A percentile compares a stretch with the other conserved stretches of the same genome.
phyloP scores from a whole-genome alignment of 1,139 yeast genomes.

The Kodamaea ohmeri region DNA sequence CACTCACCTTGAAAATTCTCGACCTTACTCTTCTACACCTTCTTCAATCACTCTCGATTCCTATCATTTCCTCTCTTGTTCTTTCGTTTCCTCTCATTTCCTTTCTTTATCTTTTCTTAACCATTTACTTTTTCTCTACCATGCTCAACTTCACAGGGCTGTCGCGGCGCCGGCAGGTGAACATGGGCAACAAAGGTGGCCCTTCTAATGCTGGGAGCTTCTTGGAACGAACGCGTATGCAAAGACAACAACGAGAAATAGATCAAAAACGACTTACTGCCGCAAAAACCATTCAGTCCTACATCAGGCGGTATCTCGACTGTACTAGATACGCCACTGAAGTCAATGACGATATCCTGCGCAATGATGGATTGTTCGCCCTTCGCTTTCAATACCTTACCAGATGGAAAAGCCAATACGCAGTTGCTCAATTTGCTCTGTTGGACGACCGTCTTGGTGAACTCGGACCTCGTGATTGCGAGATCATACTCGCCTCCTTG shows the following conservation, averaged over 20 bases:
- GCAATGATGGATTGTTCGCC: slow-evolving; percentile 6
- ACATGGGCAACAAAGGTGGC: slow-evolving; percentile 56
- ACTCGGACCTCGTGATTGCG: slow-evolving; percentile 1
- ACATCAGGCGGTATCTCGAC: slow-evolving; percentile 38
- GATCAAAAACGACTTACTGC: slow-evolving; percentile 49
- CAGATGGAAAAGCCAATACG: slow-evolving; percentile 16
- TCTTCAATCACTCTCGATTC: too few relatives aligned
- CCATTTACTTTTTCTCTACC: not conserved
- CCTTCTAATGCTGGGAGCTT: slow-evolving; percentile 28
- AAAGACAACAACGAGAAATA: slow-evolving; percentile 64
- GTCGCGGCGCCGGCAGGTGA: slow-evolving; percentile 61
- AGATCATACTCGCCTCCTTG: slow-evolving; percentile 1
- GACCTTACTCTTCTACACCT: too few relatives aligned
- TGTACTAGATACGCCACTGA: slow-evolving; percentile 18
- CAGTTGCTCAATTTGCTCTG: not conserved
- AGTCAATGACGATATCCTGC: slow-evolving; percentile 7
- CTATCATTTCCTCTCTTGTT: not conserved
- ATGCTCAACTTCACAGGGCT: slow-evolving; percentile 68
- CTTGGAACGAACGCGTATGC: slow-evolving; percentile 60
- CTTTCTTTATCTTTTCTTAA: not conserved
- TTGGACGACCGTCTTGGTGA: not conserved
- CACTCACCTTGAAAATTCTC: too few relatives aligned
- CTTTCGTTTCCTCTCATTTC: not conserved
- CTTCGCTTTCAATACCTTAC: slow-evolving; percentile 20
- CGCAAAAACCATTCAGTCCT: slow-evolving; percentile 49